Evolutionary conservation across 2,329 filamentous ascomycete species (phyloP), one percentile per base, ranked within the genome.

Genomic region (Exophiala dermatitidis): DNA sequence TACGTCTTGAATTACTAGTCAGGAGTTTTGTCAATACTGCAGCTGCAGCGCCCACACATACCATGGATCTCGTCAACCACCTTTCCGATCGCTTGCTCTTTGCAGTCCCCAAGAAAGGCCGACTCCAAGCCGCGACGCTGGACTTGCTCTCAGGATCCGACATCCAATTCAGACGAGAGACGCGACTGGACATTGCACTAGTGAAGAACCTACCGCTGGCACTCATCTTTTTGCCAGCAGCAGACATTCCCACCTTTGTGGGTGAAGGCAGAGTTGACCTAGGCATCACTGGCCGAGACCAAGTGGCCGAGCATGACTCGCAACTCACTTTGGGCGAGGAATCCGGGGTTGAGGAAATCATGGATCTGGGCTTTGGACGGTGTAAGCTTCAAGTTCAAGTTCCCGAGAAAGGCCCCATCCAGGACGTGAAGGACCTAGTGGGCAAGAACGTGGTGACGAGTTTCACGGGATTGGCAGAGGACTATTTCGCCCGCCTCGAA

Each of bases 21-120:
- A 19, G 19, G 19, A 19, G 19, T 19, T 19, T 19, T 19, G 19
- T 19, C 19, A 19, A 19, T 19, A 19, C 19, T 19, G 19, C 19
- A 19, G 19, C 19, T 19, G 19, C 19, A 19, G 19, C 19, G 19
- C 9, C 12, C 10, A 5, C 4, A 28, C 26, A 5, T 5, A 28
- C 38, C 12, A 82, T 82, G 79, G 79, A 82, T 76, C 73, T 82
- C 54, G 79, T 82, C 55, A 81, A 82, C 67, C 77, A 80, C 76
- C 80, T 96, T 68, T 89, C 93, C 77, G 90, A 91, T 67, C 86
- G 93, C 62, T 80, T 97, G 53, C 81, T 97, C 59, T 96, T 98
- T 69, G 93, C 93, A 58, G 88, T 98, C n/a, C 93, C 93, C 57
- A 98, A 98, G 76, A 98, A 98, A 85, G 93, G 93, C 60, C 88